phyloP scores from a whole-genome alignment of 202 grass and related monocot species.

The Zoysia matrella region DNA sequence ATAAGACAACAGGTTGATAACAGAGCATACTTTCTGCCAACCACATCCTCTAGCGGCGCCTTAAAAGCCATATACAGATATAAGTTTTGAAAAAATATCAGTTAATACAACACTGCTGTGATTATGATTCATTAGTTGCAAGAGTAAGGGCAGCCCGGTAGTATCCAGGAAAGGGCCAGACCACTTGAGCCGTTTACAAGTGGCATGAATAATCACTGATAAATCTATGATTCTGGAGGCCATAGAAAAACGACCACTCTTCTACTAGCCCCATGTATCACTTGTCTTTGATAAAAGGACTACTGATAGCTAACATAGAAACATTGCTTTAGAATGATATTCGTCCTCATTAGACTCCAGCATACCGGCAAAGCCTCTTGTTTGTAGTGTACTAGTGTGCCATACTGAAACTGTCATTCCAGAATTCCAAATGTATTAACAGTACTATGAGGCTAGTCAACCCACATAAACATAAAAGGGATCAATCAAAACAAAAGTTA shows the following conservation, averaged over 20 bases:
- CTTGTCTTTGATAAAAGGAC: neutral
- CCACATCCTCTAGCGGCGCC: conserved; percentile 90
- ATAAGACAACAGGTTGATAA: conserved; percentile 85
- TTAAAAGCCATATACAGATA: conserved; percentile 38
- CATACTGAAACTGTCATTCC: neutral
- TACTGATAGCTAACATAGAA: neutral
- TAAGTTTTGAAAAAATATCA: neutral
- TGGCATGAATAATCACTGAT: neutral
- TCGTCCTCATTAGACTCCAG: neutral
- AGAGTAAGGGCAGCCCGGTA: too few species aligned
- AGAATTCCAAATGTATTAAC: neutral
- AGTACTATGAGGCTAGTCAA: neutral
- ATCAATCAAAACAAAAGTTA: conserved; percentile 8
- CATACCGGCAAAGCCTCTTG: conserved; percentile 1
- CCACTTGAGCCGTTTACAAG: too few species aligned
- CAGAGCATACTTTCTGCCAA: conserved; percentile 85
- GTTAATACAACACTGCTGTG: neutral
- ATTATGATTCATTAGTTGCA: neutral
- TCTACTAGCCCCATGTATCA: neutral
- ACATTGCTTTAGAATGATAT: neutral
- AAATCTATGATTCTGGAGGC: neutral
- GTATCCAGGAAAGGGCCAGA: too few species aligned
- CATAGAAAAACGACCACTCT: neutral
- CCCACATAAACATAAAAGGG: conserved; percentile 7
- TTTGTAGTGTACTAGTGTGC: neutral